Evolutionary conservation across 2,329 filamentous ascomycete genomes (phyloP).

Genomic region (Penicillium brevicompactum): DNA sequence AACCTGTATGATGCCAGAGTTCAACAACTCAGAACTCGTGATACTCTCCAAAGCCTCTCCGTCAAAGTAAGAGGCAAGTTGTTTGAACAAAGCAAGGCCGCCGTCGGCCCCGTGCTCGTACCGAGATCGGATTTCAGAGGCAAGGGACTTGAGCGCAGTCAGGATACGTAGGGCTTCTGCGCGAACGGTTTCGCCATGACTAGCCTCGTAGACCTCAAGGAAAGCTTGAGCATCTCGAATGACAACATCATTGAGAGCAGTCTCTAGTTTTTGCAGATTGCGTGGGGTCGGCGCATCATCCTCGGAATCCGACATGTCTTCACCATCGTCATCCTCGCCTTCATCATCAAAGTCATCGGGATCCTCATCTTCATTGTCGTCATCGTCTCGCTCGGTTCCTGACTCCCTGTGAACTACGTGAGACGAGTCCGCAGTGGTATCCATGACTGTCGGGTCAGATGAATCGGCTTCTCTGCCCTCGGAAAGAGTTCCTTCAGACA

Average conservation of each 20-base stretch:
- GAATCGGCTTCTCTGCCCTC: conserved; percentile 23
- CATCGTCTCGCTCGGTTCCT: conserved; percentile 31
- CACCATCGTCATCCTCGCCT: conserved; percentile 53
- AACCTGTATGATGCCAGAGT: conserved; percentile 83
- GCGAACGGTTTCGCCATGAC: conserved; percentile 73
- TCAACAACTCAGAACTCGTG: conserved; percentile 90
- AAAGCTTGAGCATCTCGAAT: conserved; percentile 78
- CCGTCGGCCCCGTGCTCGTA: conserved; percentile 57
- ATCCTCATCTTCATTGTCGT: conserved; percentile 53
- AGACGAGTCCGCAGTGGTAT: conserved; percentile 11
- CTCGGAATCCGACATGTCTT: conserved; percentile 64
- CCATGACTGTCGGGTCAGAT: conserved; percentile 1
- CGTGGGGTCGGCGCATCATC: conserved; percentile 58
- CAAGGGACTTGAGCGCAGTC: conserved; percentile 69
- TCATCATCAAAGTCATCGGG: conserved; percentile 57
- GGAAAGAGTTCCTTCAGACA: conserved; percentile 58
- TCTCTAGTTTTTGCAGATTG: conserved; percentile 40
- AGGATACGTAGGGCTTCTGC: conserved; percentile 78
- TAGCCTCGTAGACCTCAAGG: conserved; percentile 77
- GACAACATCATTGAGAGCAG: conserved; percentile 71
- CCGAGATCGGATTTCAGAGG: conserved; percentile 69
- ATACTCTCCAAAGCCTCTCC: conserved; percentile 87
- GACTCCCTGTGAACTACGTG: conserved; percentile 22
- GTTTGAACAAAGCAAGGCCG: conserved; percentile 70
- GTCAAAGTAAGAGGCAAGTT: conserved; percentile 81